phyloP scores from a whole-genome alignment of 2,329 filamentous ascomycete species.

The Juglanconis juglandina region DNA sequence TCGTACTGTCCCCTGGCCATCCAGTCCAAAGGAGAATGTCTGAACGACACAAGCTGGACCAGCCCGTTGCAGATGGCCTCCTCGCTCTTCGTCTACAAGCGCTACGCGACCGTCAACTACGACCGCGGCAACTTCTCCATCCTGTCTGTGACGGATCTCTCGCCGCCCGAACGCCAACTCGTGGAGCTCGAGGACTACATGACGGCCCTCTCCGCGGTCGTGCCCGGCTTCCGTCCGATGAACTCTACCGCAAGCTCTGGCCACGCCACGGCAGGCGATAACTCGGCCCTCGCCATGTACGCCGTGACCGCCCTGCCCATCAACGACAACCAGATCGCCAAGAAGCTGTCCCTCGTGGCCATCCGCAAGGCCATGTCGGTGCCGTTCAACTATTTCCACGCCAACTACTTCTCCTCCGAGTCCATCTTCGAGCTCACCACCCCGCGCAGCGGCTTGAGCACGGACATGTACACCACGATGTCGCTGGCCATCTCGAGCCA shows the following conservation, averaged over 20 bases:
- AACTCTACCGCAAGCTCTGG: neutral
- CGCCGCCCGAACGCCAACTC: neutral
- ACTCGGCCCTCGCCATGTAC: slow-evolving; percentile 11
- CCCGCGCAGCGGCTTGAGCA: neutral
- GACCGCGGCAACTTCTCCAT: slow-evolving; percentile 13
- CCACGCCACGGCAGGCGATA: slow-evolving; percentile 4
- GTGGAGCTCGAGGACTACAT: slow-evolving; percentile 5
- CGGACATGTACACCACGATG: slow-evolving; percentile 7
- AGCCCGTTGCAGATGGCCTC: slow-evolving; percentile 4
- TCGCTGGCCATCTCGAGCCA: slow-evolving; percentile 8
- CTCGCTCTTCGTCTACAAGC: slow-evolving; percentile 7
- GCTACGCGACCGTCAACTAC: slow-evolving; percentile 12
- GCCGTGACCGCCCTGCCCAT: slow-evolving; percentile 11
- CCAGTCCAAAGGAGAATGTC: neutral
- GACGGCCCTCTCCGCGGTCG: slow-evolving; percentile 7
- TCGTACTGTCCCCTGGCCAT: slow-evolving; percentile 8
- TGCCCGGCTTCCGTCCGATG: neutral
- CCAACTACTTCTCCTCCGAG: slow-evolving; percentile 2
- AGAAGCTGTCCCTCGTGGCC: neutral
- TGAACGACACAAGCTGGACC: slow-evolving; percentile 5
- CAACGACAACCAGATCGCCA: slow-evolving; percentile 11
- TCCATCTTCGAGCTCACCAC: neutral
- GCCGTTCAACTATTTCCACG: slow-evolving; percentile 13
- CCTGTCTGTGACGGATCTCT: slow-evolving; percentile 6
- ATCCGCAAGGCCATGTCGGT: slow-evolving; percentile 11